These are phyloP conservation scores for Malbranchea cinnamomea DNA, from an alignment of 2,329 filamentous ascomycete species.

Conservation along the genomic window DNA sequence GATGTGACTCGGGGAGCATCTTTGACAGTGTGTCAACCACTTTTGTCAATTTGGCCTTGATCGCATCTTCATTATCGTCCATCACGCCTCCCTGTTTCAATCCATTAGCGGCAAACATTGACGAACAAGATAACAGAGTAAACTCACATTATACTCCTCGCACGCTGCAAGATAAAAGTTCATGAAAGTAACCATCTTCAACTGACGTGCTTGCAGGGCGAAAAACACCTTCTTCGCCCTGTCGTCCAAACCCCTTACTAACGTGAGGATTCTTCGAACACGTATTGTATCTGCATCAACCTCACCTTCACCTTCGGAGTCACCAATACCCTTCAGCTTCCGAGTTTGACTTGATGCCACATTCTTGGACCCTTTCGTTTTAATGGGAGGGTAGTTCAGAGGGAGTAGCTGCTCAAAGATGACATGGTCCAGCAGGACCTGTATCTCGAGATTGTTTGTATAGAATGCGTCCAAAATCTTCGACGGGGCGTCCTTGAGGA, in stretches of 20 bases:
- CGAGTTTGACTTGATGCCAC: slow-evolving; percentile 44
- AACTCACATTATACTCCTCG: slow-evolving; percentile 59
- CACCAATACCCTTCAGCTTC: slow-evolving; percentile 27
- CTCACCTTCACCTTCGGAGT: slow-evolving; percentile 23
- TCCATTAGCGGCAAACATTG: slow-evolving; percentile 5
- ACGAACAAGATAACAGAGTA: slow-evolving; percentile 1
- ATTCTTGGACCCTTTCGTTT: slow-evolving; percentile 32
- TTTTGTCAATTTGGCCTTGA: slow-evolving; percentile 54
- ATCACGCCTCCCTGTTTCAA: slow-evolving; percentile 52
- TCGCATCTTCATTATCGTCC: slow-evolving; percentile 48
- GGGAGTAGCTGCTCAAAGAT: slow-evolving; percentile 83
- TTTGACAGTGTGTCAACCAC: slow-evolving; percentile 59
- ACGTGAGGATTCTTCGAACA: slow-evolving; percentile 66
- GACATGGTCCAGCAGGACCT: slow-evolving; percentile 68
- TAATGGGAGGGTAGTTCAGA: slow-evolving; percentile 65
- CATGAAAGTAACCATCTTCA: slow-evolving; percentile 57
- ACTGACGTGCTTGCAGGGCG: slow-evolving; percentile 64
- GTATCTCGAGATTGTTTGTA: slow-evolving; percentile 75
- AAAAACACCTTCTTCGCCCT: slow-evolving; percentile 80
- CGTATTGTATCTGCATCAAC: slow-evolving; percentile 48
- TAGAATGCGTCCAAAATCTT: slow-evolving; percentile 80
- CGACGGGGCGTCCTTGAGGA: slow-evolving; percentile 70
- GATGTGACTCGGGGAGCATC: slow-evolving; percentile 59
- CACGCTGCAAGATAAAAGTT: slow-evolving; percentile 68
- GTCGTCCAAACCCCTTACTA: slow-evolving; percentile 63